phyloP scores from a whole-genome alignment of 2,329 filamentous ascomycete genomes.

The Trichophyton equinum region DNA sequence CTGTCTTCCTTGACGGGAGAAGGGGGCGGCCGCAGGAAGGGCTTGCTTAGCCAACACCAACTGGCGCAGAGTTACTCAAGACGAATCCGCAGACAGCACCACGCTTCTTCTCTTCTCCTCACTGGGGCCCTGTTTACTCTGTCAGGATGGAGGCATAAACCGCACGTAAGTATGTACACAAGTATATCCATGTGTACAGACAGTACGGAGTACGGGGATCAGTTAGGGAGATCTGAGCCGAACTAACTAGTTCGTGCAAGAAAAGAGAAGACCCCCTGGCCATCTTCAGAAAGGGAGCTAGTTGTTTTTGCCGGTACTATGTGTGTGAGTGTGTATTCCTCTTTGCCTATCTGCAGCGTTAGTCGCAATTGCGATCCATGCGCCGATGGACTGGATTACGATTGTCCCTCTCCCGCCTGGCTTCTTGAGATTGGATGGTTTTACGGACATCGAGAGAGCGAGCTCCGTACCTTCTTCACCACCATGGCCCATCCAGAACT shows the following conservation, averaged over 20 bases:
- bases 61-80: background rate
- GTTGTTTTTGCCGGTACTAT: background rate
- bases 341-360: background rate
- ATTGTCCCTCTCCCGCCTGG: background rate
- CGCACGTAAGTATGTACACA: background rate
- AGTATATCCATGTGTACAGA: background rate
- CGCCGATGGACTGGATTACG: constrained; percentile 3
- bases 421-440: background rate
- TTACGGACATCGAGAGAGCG: background rate
- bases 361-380: constrained; percentile 1
- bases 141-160: background rate
- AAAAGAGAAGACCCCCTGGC: background rate
- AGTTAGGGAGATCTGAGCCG: background rate
- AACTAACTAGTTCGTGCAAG: constrained; percentile 1
- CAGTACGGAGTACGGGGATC: background rate
- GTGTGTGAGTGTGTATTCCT: background rate
- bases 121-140: background rate
- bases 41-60: background rate
- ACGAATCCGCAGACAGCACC: background rate
- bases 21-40: background rate
- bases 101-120: background rate
- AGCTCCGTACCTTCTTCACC: background rate
- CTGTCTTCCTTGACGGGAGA: background rate
- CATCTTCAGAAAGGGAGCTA: background rate
- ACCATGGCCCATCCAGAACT: background rate